A percentile compares a stretch with the other conserved stretches of the same genome.
Evolutionary conservation across 2,329 filamentous ascomycete species (phyloP).

Genomic region (Neoascochyta sp.): DNA sequence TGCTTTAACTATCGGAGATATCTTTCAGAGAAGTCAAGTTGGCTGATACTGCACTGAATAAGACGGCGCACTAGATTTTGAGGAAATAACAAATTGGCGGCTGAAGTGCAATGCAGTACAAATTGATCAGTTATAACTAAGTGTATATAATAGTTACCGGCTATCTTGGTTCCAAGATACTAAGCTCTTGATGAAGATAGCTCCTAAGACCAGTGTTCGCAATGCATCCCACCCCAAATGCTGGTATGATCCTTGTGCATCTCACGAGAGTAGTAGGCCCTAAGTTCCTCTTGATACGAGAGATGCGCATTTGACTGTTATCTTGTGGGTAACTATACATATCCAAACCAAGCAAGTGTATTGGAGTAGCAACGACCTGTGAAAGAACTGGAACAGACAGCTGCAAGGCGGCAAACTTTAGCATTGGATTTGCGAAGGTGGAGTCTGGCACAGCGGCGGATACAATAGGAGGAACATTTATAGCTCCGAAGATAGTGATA

Average conservation of each 20-base stretch:
- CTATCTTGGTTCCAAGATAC: no score
- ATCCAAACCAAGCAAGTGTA: conserved; percentile 26
- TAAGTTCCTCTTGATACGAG: conserved; percentile 14
- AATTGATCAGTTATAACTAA: no score
- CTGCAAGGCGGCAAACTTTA: conserved; percentile 21
- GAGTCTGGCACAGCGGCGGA: conserved; percentile 15
- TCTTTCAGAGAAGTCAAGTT: no score
- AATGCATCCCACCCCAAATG: conserved; percentile 26
- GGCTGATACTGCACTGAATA: no score
- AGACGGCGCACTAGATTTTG: no score
- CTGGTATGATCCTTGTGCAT: conserved; percentile 28
- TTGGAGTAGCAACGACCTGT: conserved; percentile 25
- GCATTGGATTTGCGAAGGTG: conserved; percentile 12
- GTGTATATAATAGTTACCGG: no score
- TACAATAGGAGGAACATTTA: conserved; percentile 26
- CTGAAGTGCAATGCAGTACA: no score
- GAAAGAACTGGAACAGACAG: conserved; percentile 28
- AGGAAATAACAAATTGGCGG: no score
- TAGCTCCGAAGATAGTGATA: conserved; percentile 30
- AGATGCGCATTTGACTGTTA: conserved; percentile 6
- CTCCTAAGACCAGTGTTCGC: conserved; percentile 20
- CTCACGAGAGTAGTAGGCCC: conserved; percentile 21
- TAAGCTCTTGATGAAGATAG: conserved; percentile 16
- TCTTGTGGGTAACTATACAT: conserved; percentile 19
- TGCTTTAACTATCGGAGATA: no score